A percentile compares a stretch with the other conserved stretches of the same genome.
Evolutionary conservation across 1,284 basidiomycete species (phyloP).

Genomic region (Ceratobasidium sp.): DNA sequence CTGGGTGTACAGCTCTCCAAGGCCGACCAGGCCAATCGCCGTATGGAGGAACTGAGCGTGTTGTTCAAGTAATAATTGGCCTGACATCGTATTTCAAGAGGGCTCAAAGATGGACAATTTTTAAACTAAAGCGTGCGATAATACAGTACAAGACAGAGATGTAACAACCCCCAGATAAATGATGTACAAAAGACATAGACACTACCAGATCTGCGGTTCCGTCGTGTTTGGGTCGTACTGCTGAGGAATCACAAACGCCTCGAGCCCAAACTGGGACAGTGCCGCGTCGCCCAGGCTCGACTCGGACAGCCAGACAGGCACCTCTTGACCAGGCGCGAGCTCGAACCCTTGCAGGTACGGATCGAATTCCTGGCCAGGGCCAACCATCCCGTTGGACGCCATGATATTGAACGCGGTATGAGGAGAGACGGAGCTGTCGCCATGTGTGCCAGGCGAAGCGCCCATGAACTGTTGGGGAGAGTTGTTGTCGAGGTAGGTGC

Average conservation of each 20-base stretch:
- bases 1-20: slow-evolving; percentile 84
- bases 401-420: slow-evolving; percentile 19
- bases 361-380: slow-evolving; percentile 49
- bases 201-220: slow-evolving; percentile 45
- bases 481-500: slow-evolving; percentile 15
- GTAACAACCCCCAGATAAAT: slow-evolving; percentile 14
- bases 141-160: slow-evolving; percentile 35
- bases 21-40: slow-evolving; percentile 81
- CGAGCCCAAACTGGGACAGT: slow-evolving; percentile 81
- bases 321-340: slow-evolving; percentile 70
- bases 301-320: slow-evolving; percentile 84
- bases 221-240: slow-evolving; percentile 58
- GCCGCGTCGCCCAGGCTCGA: slow-evolving; percentile 77
- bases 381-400: slow-evolving; percentile 26
- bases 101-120: not conserved
- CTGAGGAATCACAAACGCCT: slow-evolving; percentile 79
- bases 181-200: not conserved
- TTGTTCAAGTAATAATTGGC: slow-evolving; percentile 60
- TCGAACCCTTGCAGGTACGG: slow-evolving; percentile 46
- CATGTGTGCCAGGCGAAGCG: slow-evolving; percentile 29
- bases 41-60: slow-evolving; percentile 82
- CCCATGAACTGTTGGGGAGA: slow-evolving; percentile 27
- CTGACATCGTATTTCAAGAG: not conserved
- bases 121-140: slow-evolving; percentile 14
- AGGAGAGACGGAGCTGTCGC: slow-evolving; percentile 30